phyloP scores from a whole-genome alignment of 148 eudicot genomes.

The Silene latifolia region DNA sequence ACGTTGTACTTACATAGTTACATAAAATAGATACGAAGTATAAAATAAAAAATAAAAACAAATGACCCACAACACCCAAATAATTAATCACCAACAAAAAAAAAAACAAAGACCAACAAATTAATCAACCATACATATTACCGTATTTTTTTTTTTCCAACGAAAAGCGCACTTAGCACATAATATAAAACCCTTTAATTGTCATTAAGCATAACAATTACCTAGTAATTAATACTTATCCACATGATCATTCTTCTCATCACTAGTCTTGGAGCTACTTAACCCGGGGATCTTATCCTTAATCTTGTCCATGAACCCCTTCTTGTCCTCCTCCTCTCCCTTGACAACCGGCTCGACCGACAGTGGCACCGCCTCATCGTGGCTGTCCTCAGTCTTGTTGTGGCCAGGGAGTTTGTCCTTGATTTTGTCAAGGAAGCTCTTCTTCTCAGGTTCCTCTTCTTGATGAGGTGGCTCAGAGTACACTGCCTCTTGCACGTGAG shows the following conservation, averaged over 20 bases:
- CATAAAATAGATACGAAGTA: too few relatives aligned
- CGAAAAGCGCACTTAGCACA: too few relatives aligned
- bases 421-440: conserved; percentile 48
- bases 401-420: conserved; percentile 57
- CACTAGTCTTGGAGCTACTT: conserved; percentile 31
- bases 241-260: conserved; percentile 33
- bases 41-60: too few relatives aligned
- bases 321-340: conserved; percentile 44
- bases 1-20: too few relatives aligned
- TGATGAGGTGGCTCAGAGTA: conserved; percentile 15
- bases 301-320: conserved; percentile 57
- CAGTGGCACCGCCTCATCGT: conserved; percentile 3
- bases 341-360: conserved; percentile 11
- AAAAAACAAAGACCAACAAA: too few relatives aligned
- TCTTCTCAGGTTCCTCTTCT: conserved; percentile 30
- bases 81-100: too few relatives aligned
- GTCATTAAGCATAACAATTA: too few relatives aligned
- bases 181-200: too few relatives aligned
- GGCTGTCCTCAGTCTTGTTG: conserved; percentile 27
- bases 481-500: conserved; percentile 23
- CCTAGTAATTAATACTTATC: neutral
- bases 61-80: too few relatives aligned
- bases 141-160: too few relatives aligned
- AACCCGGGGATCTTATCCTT: conserved; percentile 65
- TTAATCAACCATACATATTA: neutral